Base-by-base conservation (phyloP, 495 filamentous ascomycete genomes). In the Penicillium arizonense region DNA sequence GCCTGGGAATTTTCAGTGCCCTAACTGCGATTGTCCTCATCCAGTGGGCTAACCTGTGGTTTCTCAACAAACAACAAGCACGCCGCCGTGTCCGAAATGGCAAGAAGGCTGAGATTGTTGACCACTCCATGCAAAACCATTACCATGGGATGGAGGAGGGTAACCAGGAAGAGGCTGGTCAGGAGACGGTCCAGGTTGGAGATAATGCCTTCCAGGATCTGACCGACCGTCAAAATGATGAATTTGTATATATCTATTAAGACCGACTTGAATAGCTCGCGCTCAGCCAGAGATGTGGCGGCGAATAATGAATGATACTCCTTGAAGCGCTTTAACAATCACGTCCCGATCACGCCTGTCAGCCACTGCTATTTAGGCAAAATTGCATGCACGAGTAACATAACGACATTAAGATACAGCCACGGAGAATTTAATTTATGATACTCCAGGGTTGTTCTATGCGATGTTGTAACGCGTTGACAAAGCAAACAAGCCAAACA, bases 231-330 rank as follows among this genome's bases (percentile, higher is more conserved):
- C 66, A 83, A 69, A 86, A 87, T 58, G 82, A 86, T 56, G 83
- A 87, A 67, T 86, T 86, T 71, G 76, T 86, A 6, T 86, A 85
- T 73, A 78, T 86, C 48, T 83, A 85, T 55, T 86, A 71, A 47
- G 36, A 35, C 37, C 37, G 1, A 37, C 16, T 10, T 12, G 48
- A 8, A 21, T 20, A 50, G 40, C 28, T 30, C 9, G 28, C 28
- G 28, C 28, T 30, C 28, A 30, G 28, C 28, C 28, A 8, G 7
- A 8, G 7, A 30, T 7, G 8, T 30, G 28, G 28, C 28, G 28
- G 28, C 28, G 28, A 30, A 30, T 30, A 5, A 30, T 30, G 28
- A 30, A 30, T 30, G 28, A 30, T 8, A 30, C 8, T 9, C 9
- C 9, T 9, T 30, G 2, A 8, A 30, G 8, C 28, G 28, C 28